Conservation (phyloP, 2,329 filamentous ascomycete genomes). For the Penicillium sp. region DNA sequence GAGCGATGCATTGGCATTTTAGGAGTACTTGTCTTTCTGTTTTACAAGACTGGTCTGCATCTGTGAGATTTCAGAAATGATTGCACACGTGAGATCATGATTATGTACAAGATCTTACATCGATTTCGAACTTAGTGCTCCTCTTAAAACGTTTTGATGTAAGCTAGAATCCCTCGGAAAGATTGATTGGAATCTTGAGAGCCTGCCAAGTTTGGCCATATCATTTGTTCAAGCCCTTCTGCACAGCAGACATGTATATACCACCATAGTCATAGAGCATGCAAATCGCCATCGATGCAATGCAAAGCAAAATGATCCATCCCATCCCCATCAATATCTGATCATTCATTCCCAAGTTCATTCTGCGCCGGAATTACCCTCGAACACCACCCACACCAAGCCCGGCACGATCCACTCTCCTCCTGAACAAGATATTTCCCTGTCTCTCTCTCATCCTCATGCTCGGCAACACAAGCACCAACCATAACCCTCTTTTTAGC, state of each 20-base stretch:
- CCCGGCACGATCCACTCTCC: constrained; percentile 65
- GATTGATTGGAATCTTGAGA: too few relatives aligned
- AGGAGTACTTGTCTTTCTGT: constrained; percentile 17
- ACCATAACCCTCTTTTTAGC: constrained; percentile 78
- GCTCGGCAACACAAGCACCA: constrained; percentile 82
- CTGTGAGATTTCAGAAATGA: not conserved
- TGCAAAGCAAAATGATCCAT: not conserved
- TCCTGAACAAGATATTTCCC: constrained; percentile 70
- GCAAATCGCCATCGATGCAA: not conserved
- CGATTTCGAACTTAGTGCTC: not conserved
- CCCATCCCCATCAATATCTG: not conserved
- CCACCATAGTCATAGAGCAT: not conserved
- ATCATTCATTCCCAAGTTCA: constrained; percentile 6
- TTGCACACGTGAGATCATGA: not conserved
- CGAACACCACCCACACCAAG: constrained; percentile 92
- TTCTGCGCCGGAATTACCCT: constrained; percentile 62
- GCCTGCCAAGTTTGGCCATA: not conserved
- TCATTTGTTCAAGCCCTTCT: not conserved
- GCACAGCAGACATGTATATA: not conserved
- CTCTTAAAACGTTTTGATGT: too few relatives aligned
- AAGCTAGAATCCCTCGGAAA: too few relatives aligned
- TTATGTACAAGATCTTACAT: not conserved
- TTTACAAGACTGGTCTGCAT: constrained; percentile 2
- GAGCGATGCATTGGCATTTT: constrained; percentile 28
- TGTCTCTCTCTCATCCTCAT: constrained; percentile 71